A percentile compares a stretch with the other conserved stretches of the same genome.
Evolutionary conservation across 2,329 filamentous ascomycete species (phyloP).

Genomic region (Rosellinia necatrix): DNA sequence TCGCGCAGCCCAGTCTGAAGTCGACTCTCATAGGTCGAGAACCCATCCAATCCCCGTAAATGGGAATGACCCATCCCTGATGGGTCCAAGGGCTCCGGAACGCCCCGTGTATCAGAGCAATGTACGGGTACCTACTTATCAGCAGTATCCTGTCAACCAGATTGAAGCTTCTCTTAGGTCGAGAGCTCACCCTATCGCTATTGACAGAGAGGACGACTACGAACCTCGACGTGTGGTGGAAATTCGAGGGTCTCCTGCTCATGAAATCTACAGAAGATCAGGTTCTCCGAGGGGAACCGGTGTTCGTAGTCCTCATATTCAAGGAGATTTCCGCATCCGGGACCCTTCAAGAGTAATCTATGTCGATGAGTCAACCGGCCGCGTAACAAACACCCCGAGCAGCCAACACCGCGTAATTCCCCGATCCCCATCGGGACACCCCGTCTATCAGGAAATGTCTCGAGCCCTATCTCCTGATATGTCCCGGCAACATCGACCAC

Average conservation of each 20-base stretch:
- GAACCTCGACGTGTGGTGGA: conserved; percentile 34
- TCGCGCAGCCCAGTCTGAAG: conserved; percentile 26
- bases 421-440: conserved; percentile 11
- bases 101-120: conserved; percentile 6
- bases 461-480: conserved; percentile 14
- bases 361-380: conserved; percentile 27
- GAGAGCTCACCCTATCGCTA: conserved; percentile 33
- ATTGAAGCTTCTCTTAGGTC: conserved; percentile 30
- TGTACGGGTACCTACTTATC: not conserved
- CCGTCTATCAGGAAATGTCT: conserved; percentile 23
- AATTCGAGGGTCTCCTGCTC: conserved; percentile 28
- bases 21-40: conserved; percentile 25
- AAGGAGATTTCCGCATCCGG: conserved; percentile 21
- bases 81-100: conserved; percentile 22
- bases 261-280: conserved; percentile 27
- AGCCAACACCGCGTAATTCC: conserved; percentile 19
- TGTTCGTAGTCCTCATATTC: conserved; percentile 22
- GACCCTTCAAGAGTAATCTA: conserved; percentile 32
- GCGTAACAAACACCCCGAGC: conserved; percentile 19
- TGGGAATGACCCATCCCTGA: conserved; percentile 17
- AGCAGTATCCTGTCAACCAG: conserved; percentile 21
- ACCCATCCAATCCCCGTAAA: conserved; percentile 24
- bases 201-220: conserved; percentile 27
- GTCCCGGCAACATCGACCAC: conserved; percentile 7
- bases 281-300: conserved; percentile 20